Base-by-base conservation (phyloP, 805 yeast genomes). In the Saccharomycopsis lassenensis region DNA sequence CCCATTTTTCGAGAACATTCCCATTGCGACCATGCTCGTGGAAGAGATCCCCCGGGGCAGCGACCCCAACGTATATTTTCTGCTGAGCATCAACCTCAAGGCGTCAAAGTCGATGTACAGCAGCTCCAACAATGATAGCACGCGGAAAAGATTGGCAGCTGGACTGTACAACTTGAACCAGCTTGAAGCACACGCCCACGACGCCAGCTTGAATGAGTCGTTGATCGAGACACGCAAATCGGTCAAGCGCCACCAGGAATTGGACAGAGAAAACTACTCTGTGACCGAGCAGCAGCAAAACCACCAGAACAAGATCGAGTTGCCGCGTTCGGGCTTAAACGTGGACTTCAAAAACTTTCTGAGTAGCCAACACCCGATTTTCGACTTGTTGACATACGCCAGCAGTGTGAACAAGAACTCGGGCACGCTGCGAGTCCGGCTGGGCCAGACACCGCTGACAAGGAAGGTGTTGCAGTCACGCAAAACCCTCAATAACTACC, bases 401-500 rank as follows among this genome's bases (percentile, higher is more conserved):
- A 37, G 25, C 16, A 25, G 33, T 17, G 20, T 37, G 12, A 43
- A 43, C 15, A 37, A 34, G 27, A 26, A 27, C 4, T 14, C 29
- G 5, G 19, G 17, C 14, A 18, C 32, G 7, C 19, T 35, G 22
- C 17, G 41, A 29, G 21, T 19, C n/a, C 36, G 32, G 14, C 38
- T 27, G 30, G 44, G 44, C 8, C 38, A 40, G 27, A 43, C 46
- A 11, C 29, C 36, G 15, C 34, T 31, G 7, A 37, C 42, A 4
- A 33, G 43, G 12, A 43, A 40, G 31, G 35, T 43, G n/a, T 31
- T 43, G 23, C 35, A 25, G n/a, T 43, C 46, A 1, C 12, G 46
- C 22, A 43, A 43, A 16, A 40, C 91, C 1, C 75, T 81, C 56
- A 80, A 71, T 48, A 66, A 73, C 43, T 72, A 74, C 48, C 48